Conservation (phyloP, 345 rosid genomes). For the Populus alba region DNA sequence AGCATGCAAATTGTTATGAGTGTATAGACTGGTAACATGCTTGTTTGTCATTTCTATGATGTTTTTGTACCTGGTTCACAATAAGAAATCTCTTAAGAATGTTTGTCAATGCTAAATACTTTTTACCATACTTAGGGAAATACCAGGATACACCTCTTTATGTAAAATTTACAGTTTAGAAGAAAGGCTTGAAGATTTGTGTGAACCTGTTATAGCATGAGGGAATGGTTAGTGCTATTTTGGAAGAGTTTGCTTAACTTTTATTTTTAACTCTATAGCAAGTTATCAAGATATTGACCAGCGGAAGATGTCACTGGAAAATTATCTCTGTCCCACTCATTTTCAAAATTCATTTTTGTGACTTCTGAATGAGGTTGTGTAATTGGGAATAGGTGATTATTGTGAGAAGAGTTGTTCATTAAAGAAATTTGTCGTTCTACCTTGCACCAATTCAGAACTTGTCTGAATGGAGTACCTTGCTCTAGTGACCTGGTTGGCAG, state of each 20-base stretch:
- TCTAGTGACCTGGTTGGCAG: not conserved
- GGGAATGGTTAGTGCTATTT: not conserved
- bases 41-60: not conserved
- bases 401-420: not conserved
- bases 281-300: not conserved
- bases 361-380: not conserved
- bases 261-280: not conserved
- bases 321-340: not conserved
- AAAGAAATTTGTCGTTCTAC: not conserved
- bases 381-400: not conserved
- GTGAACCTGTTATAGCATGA: not conserved
- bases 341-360: not conserved
- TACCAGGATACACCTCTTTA: too few species aligned
- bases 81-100: not conserved
- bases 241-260: not conserved
- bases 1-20: not conserved
- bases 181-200: not conserved
- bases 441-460: not conserved
- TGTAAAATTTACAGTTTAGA: not conserved
- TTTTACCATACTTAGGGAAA: not conserved
- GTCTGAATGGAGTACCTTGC: not conserved
- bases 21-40: not conserved
- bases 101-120: not conserved
- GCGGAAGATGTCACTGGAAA: not conserved
- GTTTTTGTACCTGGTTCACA: too few species aligned